Percentiles rank a stretch among this genome's conserved stretches.
Evolutionary conservation across 2,329 filamentous ascomycete species (phyloP).

Genomic region (Claviceps sp.): DNA sequence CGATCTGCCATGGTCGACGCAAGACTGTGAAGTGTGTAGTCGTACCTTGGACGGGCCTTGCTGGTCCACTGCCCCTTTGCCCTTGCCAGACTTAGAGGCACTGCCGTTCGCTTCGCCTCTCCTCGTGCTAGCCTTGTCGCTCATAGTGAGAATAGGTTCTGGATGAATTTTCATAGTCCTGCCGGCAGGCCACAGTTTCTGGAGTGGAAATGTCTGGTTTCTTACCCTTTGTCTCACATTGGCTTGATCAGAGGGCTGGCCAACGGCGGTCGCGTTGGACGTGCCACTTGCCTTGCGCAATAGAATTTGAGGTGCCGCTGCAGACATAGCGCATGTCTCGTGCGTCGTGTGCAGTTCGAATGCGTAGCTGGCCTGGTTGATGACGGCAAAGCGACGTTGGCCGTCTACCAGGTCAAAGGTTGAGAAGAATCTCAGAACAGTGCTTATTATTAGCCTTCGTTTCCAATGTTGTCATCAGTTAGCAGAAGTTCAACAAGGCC

Average conservation of each 20-base stretch:
- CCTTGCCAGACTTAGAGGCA: conserved; percentile 11
- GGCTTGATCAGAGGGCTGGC: conserved; percentile 9
- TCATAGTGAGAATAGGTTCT: neutral
- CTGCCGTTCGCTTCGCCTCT: conserved; percentile 11
- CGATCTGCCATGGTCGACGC: neutral
- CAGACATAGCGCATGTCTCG: conserved; percentile 22
- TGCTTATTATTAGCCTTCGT: neutral
- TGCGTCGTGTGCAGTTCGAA: neutral
- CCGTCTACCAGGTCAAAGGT: neutral
- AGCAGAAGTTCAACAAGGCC: too few species aligned
- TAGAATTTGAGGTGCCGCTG: conserved; percentile 21
- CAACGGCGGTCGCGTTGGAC: conserved; percentile 11
- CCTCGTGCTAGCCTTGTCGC: conserved; percentile 10
- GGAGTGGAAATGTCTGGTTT: neutral
- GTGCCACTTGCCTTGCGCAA: conserved; percentile 22
- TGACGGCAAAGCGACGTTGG: neutral
- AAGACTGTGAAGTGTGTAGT: neutral
- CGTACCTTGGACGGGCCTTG: conserved; percentile 17
- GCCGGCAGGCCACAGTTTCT: neutral
- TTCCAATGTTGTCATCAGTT: neutral
- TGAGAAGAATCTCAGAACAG: neutral
- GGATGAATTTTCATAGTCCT: neutral
- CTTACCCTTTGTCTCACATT: conserved; percentile 13
- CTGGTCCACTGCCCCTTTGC: conserved; percentile 16
- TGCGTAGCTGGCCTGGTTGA: neutral